A percentile compares a stretch with the other conserved stretches of the same genome.
Conservation (phyloP, 129 eudicot genomes). For the Arctium minus region DNA sequence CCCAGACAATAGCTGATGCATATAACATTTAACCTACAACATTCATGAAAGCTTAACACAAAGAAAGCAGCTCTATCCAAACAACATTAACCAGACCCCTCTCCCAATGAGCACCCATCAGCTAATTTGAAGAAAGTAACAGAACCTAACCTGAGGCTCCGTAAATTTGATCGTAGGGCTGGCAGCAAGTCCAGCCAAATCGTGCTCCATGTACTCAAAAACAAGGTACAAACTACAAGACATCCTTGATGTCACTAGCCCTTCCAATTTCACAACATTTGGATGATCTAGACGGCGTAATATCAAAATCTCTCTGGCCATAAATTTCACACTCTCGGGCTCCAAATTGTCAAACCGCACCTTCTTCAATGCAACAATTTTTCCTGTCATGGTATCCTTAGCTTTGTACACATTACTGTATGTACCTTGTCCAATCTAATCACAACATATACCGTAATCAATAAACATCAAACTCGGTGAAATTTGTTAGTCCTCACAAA, state of each 20-base stretch:
- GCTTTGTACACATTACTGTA: conserved; percentile 94
- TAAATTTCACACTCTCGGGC: conserved; percentile 80
- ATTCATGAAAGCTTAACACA: background rate
- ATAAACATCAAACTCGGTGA: background rate
- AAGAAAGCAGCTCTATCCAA: background rate
- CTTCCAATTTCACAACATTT: conserved; percentile 74
- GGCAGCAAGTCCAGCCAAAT: conserved; percentile 82
- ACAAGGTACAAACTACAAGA: conserved; percentile 79
- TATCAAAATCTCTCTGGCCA: conserved; percentile 82
- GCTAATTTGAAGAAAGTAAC: background rate
- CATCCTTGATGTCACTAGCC: conserved; percentile 79
- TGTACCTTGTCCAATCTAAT: conserved; percentile 91
- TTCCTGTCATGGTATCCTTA: conserved; percentile 71
- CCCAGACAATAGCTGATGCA: conserved; percentile 86
- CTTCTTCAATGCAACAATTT: conserved; percentile 76
- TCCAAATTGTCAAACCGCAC: conserved; percentile 86
- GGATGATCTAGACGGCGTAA: conserved; percentile 88
- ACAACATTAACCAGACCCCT: background rate
- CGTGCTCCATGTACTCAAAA: conserved; percentile 78
- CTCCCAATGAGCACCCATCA: background rate
- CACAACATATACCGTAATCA: background rate
- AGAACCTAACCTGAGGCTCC: conserved; percentile 68
- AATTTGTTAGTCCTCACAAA: background rate
- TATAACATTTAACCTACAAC: conserved; percentile 85
- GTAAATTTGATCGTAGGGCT: conserved; percentile 76